Evolutionary conservation across 2,329 filamentous ascomycete species (phyloP).

Genomic region (Amphichorda felina): DNA sequence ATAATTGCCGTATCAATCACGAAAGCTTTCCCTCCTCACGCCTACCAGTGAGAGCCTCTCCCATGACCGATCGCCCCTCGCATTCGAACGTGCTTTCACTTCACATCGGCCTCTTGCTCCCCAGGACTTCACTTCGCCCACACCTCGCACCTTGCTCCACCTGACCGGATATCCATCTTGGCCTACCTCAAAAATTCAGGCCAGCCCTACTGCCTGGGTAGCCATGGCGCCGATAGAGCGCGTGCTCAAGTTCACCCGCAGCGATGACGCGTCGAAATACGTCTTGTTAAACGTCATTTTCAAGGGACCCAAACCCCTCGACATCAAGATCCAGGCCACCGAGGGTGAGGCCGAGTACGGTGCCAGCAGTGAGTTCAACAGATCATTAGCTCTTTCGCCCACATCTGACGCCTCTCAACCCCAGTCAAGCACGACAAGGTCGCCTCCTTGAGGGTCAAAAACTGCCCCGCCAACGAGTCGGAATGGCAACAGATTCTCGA

Average conservation of each 20-base stretch:
- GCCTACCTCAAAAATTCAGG: no score
- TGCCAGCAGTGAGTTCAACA: slow-evolving; percentile 36
- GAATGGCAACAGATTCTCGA: slow-evolving; percentile 57
- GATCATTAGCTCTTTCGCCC: slow-evolving; percentile 5
- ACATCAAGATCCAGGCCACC: slow-evolving; percentile 56
- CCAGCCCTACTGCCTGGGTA: no score
- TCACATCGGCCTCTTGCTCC: no score
- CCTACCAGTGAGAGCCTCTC: no score
- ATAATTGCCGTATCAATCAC: no score
- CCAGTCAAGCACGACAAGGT: slow-evolving; percentile 46
- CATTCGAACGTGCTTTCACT: no score
- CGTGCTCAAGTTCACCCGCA: slow-evolving; percentile 48
- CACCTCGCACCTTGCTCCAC: no score
- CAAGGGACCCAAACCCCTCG: slow-evolving; percentile 38
- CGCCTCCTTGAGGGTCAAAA: slow-evolving; percentile 38
- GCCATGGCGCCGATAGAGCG: slow-evolving; percentile 6
- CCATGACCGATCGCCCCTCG: no score
- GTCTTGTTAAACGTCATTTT: slow-evolving; percentile 50
- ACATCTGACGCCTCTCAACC: slow-evolving; percentile 7
- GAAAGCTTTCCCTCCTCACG: no score
- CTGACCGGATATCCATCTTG: no score
- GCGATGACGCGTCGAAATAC: slow-evolving; percentile 36
- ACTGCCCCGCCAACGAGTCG: slow-evolving; percentile 40
- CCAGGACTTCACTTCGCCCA: no score
- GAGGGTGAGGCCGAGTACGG: slow-evolving; percentile 52